Conservation (phyloP, 179 eudicot species). For the Actinidia chinensis region DNA sequence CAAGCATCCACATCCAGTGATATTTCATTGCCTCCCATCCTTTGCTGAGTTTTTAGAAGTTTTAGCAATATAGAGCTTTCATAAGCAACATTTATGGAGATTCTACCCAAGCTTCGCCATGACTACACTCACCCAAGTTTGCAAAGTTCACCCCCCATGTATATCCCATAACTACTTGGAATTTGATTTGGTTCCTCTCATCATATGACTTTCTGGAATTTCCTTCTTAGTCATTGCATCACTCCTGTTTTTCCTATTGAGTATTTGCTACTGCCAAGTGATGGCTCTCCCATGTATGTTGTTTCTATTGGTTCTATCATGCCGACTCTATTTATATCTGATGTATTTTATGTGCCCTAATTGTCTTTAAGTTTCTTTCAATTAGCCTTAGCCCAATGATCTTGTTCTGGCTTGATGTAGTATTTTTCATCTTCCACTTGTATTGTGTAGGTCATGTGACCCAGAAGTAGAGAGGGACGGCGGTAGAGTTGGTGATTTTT, state of each 20-base stretch:
- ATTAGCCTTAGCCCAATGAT: too few relatives aligned
- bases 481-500: neutral
- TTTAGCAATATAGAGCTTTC: neutral
- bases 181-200: neutral
- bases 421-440: neutral
- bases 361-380: neutral
- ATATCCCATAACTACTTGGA: neutral
- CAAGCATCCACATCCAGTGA: neutral
- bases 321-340: neutral
- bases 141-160: neutral
- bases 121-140: neutral
- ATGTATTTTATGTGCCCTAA: neutral
- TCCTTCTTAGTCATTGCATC: neutral
- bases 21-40: neutral
- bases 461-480: neutral
- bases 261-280: neutral
- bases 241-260: neutral
- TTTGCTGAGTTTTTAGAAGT: too few relatives aligned
- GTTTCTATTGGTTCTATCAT: neutral
- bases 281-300: neutral
- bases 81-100: neutral
- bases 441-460: neutral
- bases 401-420: neutral
- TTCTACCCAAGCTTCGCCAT: neutral
- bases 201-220: neutral